Base-by-base conservation (phyloP, 1,284 basidiomycete genomes). In the Cystobasidium sp. region DNA sequence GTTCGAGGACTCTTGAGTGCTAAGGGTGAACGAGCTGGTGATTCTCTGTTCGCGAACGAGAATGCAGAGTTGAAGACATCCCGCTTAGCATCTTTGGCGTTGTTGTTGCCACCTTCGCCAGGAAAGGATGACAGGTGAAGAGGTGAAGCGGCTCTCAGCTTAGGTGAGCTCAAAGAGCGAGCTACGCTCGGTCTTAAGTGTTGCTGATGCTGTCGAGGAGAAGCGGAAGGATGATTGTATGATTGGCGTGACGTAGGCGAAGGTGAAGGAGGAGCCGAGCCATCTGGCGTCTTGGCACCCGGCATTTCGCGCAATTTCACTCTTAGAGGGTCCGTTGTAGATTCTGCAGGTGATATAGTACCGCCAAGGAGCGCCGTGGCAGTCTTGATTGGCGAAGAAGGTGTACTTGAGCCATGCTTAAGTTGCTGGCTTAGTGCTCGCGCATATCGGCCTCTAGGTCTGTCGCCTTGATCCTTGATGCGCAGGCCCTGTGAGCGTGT, bases 211-310 rank as follows among this genome's bases (percentile, higher is more conserved):
- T 31, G 31, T 31, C 31, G 31, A 31, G 31, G 31, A 31, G 31
- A 31, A n/a, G 22, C 12, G 52, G 44, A 47, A 52, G 20, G 58
- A 39, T 70, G 44, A n/a, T 67, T 46, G 8, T 24, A 10, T 63
- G 51, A 46, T 64, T 44, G 46, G 20, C 41, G 18, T 24, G 39
- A 16, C 7, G 47, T 12, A 6, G 53, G 52, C n/a, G 49, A 31
- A 22, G 18, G 62, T 6, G 53, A 65, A 65, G 70, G 44, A n/a
- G 63, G 70, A 7, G 46, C 39, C 47, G 59, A 56, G 31, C 58
- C 61, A 44, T 73, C 70, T 16, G 70, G 70, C n/a, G 70, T 73
- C 43, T 56, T 73, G 18, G 70, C 70, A n/a, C 70, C 70, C 58
- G 70, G 70, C 44, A 73, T 44, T 63, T 73, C 62, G 12, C 70